Conservation (phyloP, 1,284 basidiomycete genomes). For the Boletus semigastroideus region DNA sequence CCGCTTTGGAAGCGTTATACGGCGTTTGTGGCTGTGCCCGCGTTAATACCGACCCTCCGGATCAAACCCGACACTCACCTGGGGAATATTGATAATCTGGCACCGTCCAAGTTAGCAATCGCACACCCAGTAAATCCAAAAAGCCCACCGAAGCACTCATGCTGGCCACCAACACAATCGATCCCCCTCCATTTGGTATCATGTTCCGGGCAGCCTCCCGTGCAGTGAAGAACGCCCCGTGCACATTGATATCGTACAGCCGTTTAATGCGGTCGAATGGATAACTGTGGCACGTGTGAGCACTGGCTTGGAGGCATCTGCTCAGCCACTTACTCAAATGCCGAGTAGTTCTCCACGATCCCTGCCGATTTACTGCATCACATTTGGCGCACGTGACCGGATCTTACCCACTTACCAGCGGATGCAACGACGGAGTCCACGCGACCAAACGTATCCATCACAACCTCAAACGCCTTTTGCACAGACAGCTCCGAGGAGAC, state of each 20-base stretch:
- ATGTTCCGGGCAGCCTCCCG: conserved; percentile 85
- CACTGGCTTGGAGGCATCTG: not conserved
- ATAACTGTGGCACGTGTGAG: conserved; percentile 51
- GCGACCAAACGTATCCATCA: conserved; percentile 76
- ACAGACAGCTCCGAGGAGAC: conserved; percentile 84
- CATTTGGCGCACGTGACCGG: not conserved
- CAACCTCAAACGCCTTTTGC: conserved; percentile 65
- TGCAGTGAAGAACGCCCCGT: conserved; percentile 91
- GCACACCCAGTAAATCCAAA: too few species aligned
- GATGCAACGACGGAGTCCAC: conserved; percentile 87
- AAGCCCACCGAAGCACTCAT: conserved; percentile 68
- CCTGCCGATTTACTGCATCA: conserved; percentile 42
- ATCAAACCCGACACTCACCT: conserved; percentile 41
- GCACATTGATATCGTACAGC: conserved; percentile 91
- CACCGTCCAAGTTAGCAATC: conserved; percentile 14
- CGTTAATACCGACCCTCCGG: not conserved
- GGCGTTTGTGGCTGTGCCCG: conserved; percentile 80
- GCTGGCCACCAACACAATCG: conserved; percentile 85
- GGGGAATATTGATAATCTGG: conserved; percentile 85
- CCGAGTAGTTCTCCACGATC: conserved; percentile 90
- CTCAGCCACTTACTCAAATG: conserved; percentile 63
- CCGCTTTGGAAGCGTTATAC: conserved; percentile 94
- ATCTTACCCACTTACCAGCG: conserved; percentile 58
- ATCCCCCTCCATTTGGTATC: conserved; percentile 75
- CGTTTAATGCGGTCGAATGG: conserved; percentile 81